Conservation (phyloP, 805 yeast species). For the Candida endomychidarum region DNA sequence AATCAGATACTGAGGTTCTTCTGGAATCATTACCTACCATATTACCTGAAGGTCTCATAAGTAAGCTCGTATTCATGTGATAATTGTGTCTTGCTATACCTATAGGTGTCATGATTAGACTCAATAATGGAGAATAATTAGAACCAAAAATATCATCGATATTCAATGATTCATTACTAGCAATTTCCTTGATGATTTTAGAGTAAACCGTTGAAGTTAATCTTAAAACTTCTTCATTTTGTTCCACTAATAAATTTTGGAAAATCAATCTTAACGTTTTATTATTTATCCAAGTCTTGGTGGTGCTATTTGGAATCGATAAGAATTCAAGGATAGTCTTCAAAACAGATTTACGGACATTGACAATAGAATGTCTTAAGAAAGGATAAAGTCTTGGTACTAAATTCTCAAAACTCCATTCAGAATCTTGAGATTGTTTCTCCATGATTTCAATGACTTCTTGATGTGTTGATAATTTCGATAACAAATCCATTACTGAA, state of each 20-base stretch:
- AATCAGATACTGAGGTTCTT: conserved; percentile 12
- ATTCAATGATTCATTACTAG: conserved; percentile 26
- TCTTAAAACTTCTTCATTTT: conserved; percentile 67
- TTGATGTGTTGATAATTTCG: conserved; percentile 79
- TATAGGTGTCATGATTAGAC: conserved; percentile 85
- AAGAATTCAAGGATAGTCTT: conserved; percentile 78
- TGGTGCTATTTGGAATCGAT: conserved; percentile 48
- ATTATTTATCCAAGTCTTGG: conserved; percentile 75
- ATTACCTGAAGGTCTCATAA: conserved; percentile 79
- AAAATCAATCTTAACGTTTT: conserved; percentile 71
- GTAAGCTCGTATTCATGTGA: conserved; percentile 71
- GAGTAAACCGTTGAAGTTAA: conserved; percentile 64
- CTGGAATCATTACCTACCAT: conserved; percentile 18
- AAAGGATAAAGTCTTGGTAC: conserved; percentile 94
- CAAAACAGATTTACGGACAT: conserved; percentile 85
- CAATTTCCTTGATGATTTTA: conserved; percentile 50
- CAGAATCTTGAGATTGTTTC: conserved; percentile 52
- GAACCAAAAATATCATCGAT: conserved; percentile 54
- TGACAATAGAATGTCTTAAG: conserved; percentile 87
- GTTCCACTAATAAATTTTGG: conserved; percentile 89
- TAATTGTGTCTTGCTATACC: conserved; percentile 90
- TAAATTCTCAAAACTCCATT: conserved; percentile 63
- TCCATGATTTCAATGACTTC: conserved; percentile 75
- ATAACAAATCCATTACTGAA: conserved; percentile 89
- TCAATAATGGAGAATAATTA: conserved; percentile 61